Evolutionary conservation across 129 eudicot genomes (phyloP), one percentile per base, ranked within the genome.

Genomic region (Rutidosis leptorrhynchoides): DNA sequence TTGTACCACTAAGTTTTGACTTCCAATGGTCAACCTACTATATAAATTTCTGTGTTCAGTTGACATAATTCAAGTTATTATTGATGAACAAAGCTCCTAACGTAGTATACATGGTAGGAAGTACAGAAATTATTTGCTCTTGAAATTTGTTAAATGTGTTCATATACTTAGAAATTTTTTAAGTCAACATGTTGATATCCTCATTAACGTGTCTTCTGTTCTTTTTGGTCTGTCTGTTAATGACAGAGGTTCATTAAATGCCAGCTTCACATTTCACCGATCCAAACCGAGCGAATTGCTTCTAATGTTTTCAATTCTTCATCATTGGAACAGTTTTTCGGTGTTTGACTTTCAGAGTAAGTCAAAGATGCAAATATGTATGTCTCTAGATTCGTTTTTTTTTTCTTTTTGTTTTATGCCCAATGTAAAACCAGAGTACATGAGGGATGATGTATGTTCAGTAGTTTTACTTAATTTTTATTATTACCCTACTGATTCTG

Each of bases 221-320:
- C 28, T 58, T 14, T 15, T 58, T 15, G 21, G 33, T 12, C 16
- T 0, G 5, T 42, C 58, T 2, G 37, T 6, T n/a, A 6, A 70
- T 64, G 2, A 25, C 87, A 90, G 92, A 84, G 97, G 78, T 90
- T 90, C 80, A 90, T 90, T 82, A 86, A 72, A 72, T 82, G 80
- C 69, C 89, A 84, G 71, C 95, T 87, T 70, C 83, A 79, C 72
- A 68, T 89, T 37, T 83, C 90, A 28, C 61, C 94, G 3, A 32
- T 14, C 42, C 85, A 76, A 80, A 78, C 79, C 45, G 93, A 88
- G 35, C 65, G 85, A 72, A 58, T 80, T 25, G 78, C 87, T 3
- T 46, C 93, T 21, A 88, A 88, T 40, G 96, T 85, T 16, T 85
- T 78, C 80, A 72, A 76, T 27, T 75, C 87, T 10, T 55, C 85